Base-by-base conservation (phyloP, 1,284 basidiomycete genomes). In the Cryptococcus hybrid region DNA sequence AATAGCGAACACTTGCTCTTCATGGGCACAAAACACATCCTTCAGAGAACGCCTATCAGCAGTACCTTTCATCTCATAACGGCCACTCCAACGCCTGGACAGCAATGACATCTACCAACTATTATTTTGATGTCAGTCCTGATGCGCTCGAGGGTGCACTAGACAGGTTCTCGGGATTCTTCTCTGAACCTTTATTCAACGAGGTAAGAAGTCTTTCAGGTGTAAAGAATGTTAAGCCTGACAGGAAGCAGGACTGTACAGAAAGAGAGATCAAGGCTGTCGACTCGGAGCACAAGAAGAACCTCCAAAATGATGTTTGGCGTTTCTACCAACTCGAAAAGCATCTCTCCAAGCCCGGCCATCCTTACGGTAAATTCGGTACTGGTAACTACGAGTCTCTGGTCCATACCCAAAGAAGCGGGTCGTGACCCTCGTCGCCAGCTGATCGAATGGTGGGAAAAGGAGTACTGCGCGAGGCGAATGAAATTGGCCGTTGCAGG, bases 211-310 rank as follows among this genome's bases (percentile, higher is more conserved):
- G 38, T 11, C 7, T 12, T 37, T 24, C 12, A 30, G 7, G 47
- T 44, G 5, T 18, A 5, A 18, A 47, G 2, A 35, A 39, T 48
- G 13, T 48, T 34, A 15, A 7, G 15, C 2, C 15, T 24, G 47
- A 24, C 15, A 54, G 24, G 36, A 46, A 5, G 48, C 43, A 70
- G 62, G 91, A 90, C 13, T 95, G 95, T 75, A 95, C 95, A 0
- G 85, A 89, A 54, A 86, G 96, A 48, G 96, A 99, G 79, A 85
- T 98, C 64, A 93, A 94, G 66, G 96, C 96, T 1, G 96, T 99
- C 40, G 89, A 99, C 74, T 97, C 93, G 1, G 96, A 99, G 75
- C 90, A 99, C 83, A 93, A 92, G 82, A 99, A 99, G 82, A 99
- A 99, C 74, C 84, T 92, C 52, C 95, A 98, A 78, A 82, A 82